Percentiles rank a stretch among this genome's conserved stretches.
These are phyloP conservation scores for Nicotiana obtusifolia DNA, from an alignment of 257 asterid species.

Conservation along the genomic window DNA sequence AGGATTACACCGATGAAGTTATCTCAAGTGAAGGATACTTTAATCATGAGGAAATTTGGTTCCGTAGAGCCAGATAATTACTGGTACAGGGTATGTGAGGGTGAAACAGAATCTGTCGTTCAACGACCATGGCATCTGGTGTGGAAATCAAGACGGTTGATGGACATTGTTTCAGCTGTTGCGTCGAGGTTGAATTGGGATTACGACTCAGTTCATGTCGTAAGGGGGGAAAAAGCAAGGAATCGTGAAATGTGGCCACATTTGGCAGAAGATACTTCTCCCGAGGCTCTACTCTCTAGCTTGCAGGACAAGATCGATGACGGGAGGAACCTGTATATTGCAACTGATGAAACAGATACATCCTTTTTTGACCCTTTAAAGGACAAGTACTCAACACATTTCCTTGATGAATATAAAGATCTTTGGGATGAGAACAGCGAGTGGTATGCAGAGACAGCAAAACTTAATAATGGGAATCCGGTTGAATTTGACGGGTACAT, in stretches of 20 bases:
- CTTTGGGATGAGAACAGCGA: slow-evolving; percentile 67
- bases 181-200: slow-evolving; percentile 65
- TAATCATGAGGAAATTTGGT: slow-evolving; percentile 71
- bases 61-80: slow-evolving; percentile 66
- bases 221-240: slow-evolving; percentile 60
- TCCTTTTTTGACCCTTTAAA: slow-evolving; percentile 63
- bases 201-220: slow-evolving; percentile 65
- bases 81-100: slow-evolving; percentile 84
- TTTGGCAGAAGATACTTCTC: slow-evolving; percentile 59
- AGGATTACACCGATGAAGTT: slow-evolving; percentile 62
- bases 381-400: slow-evolving; percentile 61
- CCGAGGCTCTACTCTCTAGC: slow-evolving; percentile 42
- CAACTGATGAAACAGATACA: slow-evolving; percentile 48
- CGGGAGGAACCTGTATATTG: slow-evolving; percentile 57
- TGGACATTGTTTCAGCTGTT: slow-evolving; percentile 60
- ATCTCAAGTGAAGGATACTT: slow-evolving; percentile 41
- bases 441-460: slow-evolving; percentile 66
- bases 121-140: slow-evolving; percentile 72
- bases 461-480: slow-evolving; percentile 52
- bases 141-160: slow-evolving; percentile 56
- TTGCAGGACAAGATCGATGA: slow-evolving; percentile 40
- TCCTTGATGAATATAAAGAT: slow-evolving; percentile 65
- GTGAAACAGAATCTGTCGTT: slow-evolving; percentile 47
- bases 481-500: slow-evolving; percentile 87
- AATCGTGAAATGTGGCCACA: slow-evolving; percentile 62